Evolutionary conservation across 2,329 filamentous ascomycete genomes (phyloP), one percentile per base, ranked within the genome.

Genomic region (Capronia epimyces): DNA sequence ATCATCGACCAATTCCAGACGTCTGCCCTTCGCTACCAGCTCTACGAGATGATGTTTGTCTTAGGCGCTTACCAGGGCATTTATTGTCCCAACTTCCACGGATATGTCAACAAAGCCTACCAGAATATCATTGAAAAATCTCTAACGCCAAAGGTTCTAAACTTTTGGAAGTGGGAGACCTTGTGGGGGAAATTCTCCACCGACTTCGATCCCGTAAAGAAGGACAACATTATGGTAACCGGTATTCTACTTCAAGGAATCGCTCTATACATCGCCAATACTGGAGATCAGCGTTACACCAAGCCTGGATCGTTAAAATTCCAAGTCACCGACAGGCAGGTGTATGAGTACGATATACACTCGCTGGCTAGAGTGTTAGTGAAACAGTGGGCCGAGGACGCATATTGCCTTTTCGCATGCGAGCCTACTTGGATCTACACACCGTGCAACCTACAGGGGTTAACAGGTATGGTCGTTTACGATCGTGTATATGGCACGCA

Each of bases 211-310:
- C 49, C 53, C 1, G 49, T 52, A 32, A 46, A 46, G 16, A 50
- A 52, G 10, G 53, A 56, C 36, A 48, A 56, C 21, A 56, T 56
- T 15, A 56, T 56, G 53, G 53, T 53, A 1, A 42, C 53, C 2
- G 53, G 53, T 3, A 52, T 50, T 21, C 21, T 56, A 8, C 27
- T 46, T 8, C 42, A 43, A 43, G 47, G 46, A 7, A 18, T 50
- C 7, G 51, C 46, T 16, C 41, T 54, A 22, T 50, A 54, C 22
- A 34, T 42, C n/a, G 41, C 51, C 13, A 43, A 43, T 22, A 50
- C 51, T 10, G 42, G 43, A 12, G 51, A 54, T 15, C 25, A 43
- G 4, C 32, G 47, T 13, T 54, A 53, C 24, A 49, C 50, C 13
- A 43, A 53, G 16, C 37, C 37, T 4, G 50, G 34, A n/a, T 34